A percentile compares a stretch with the other conserved stretches of the same genome.
These are phyloP conservation scores for Hypoxylon subgilvum DNA, from an alignment of 495 filamentous ascomycete genomes.

Conservation along the genomic window DNA sequence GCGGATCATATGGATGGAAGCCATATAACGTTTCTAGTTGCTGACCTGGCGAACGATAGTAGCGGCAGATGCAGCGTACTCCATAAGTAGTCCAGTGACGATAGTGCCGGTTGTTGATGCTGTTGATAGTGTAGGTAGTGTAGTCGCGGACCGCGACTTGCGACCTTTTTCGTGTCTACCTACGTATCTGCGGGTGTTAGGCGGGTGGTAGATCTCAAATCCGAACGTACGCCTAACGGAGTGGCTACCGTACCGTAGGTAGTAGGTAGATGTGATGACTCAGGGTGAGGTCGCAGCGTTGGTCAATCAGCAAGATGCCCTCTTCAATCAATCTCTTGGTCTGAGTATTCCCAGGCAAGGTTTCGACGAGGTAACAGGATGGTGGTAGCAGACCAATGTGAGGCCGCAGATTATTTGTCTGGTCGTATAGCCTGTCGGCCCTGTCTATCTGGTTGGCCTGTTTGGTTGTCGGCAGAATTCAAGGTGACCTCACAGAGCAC, in stretches of 20 bases:
- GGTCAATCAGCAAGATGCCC: slow-evolving; percentile 18
- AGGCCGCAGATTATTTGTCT: slow-evolving; percentile 22
- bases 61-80: slow-evolving; percentile 15
- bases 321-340: slow-evolving; percentile 20
- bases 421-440: slow-evolving; percentile 31
- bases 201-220: slow-evolving; percentile 3
- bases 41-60: slow-evolving; percentile 17
- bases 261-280: too few relatives aligned
- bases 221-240: slow-evolving; percentile 15
- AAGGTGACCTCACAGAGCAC: slow-evolving; percentile 31
- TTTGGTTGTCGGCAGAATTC: slow-evolving; percentile 30
- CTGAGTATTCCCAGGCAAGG: slow-evolving; percentile 13
- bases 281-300: slow-evolving; percentile 29
- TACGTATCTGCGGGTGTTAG: slow-evolving; percentile 2
- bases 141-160: slow-evolving; percentile 10
- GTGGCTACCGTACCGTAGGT: slow-evolving; percentile 12
- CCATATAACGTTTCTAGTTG: slow-evolving; percentile 4
- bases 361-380: slow-evolving; percentile 17
- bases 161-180: background rate
- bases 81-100: background rate
- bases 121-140: background rate
- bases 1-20: background rate
- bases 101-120: background rate
- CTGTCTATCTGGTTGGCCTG: too few relatives aligned
- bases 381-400: slow-evolving; percentile 16